Evolutionary conservation across 768 basidiomycete genomes (phyloP).

Genomic region (Dioszegia aurantiaca): DNA sequence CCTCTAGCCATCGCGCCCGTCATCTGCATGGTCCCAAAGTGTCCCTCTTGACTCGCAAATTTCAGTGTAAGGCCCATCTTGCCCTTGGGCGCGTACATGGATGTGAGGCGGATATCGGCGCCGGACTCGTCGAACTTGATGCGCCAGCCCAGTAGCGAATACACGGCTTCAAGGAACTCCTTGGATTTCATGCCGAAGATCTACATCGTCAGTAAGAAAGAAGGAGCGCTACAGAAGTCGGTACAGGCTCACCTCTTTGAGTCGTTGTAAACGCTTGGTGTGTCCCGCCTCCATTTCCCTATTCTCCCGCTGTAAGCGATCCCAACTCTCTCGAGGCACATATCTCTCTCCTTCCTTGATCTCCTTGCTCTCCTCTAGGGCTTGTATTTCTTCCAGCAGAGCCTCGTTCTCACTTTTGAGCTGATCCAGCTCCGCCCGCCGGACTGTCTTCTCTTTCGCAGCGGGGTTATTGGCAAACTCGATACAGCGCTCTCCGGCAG

Average conservation of each 20-base stretch:
- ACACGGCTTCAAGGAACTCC: constrained; percentile 88
- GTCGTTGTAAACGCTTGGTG: constrained; percentile 72
- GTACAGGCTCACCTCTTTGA: constrained; percentile 74
- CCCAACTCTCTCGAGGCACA: constrained; percentile 77
- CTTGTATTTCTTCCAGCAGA: constrained; percentile 65
- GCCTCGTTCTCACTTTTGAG: constrained; percentile 81
- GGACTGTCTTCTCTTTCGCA: constrained; percentile 72
- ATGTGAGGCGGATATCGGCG: constrained; percentile 75
- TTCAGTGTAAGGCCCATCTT: constrained; percentile 72
- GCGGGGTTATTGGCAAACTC: constrained; percentile 74
- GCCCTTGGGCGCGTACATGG: constrained; percentile 80
- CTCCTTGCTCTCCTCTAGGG: constrained; percentile 57
- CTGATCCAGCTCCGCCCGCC: constrained; percentile 70
- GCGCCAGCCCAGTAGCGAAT: constrained; percentile 84
- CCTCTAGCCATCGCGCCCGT: constrained; percentile 53
- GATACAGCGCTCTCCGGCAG: constrained; percentile 39
- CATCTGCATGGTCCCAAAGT: constrained; percentile 51
- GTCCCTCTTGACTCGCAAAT: constrained; percentile 52
- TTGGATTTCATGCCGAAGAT: constrained; percentile 78
- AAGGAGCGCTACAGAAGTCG: no score
- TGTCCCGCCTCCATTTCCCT: constrained; percentile 66
- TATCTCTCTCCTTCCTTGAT: constrained; percentile 51
- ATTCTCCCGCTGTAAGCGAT: constrained; percentile 68
- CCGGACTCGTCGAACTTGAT: constrained; percentile 88
- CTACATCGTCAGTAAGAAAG: constrained; percentile 54